A percentile compares a stretch with the other conserved stretches of the same genome.
Evolutionary conservation across 1,284 basidiomycete species (phyloP).

Genomic region (Apiotrichum sp.): DNA sequence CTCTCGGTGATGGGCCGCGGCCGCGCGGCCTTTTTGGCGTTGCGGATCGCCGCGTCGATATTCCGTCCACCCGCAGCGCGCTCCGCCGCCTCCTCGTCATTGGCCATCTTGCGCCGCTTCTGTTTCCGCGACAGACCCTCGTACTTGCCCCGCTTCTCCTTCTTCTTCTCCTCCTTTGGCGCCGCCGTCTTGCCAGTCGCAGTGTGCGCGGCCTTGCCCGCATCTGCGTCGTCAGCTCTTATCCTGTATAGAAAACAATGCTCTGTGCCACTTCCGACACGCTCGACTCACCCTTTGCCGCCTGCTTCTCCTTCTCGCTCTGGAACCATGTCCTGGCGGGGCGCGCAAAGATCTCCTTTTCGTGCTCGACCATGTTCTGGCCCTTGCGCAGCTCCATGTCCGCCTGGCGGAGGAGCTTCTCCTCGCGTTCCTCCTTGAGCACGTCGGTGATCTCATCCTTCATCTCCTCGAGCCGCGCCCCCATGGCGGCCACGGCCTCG

Average conservation of each 20-base stretch:
- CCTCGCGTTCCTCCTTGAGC: conserved; percentile 88
- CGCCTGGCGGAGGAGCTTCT: conserved; percentile 79
- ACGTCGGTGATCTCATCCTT: conserved; percentile 77
- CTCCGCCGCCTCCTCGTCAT: conserved; percentile 65
- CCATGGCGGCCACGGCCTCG: conserved; percentile 70
- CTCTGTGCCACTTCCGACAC: background rate
- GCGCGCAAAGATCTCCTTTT: conserved; percentile 87
- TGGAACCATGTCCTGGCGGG: conserved; percentile 99
- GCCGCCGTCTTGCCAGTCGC: conserved; percentile 45
- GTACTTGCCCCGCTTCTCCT: conserved; percentile 77
- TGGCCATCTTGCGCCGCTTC: conserved; percentile 77
- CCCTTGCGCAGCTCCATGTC: conserved; percentile 97
- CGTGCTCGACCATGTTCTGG: conserved; percentile 90
- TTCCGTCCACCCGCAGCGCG: conserved; percentile 47
- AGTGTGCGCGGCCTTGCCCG: conserved; percentile 63
- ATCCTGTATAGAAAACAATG: background rate
- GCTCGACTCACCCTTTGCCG: conserved; percentile 61
- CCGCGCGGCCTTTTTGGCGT: conserved; percentile 69
- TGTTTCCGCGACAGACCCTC: conserved; percentile 74
- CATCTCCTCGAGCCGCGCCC: conserved; percentile 62
- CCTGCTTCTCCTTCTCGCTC: conserved; percentile 72
- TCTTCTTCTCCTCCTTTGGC: conserved; percentile 41
- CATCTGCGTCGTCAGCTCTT: conserved; percentile 50
- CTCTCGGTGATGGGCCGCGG: conserved; percentile 53
- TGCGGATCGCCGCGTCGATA: conserved; percentile 68